Conservation (phyloP, 192 early-diverging fungal species). For the Thamnidium elegans region DNA sequence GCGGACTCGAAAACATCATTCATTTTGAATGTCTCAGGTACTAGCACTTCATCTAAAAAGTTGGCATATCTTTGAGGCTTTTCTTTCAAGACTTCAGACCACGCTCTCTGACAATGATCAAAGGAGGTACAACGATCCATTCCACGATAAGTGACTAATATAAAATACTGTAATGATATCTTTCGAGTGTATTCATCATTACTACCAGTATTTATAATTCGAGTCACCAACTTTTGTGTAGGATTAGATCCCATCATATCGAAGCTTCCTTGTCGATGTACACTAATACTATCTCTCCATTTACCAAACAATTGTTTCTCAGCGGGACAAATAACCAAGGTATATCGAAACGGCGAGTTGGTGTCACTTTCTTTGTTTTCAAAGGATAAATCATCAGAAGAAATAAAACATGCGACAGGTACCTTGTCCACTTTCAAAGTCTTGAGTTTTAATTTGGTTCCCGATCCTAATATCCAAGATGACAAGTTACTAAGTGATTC, state of each 20-base stretch:
- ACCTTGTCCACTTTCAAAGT: conserved; percentile 35
- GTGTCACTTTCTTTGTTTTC: not conserved
- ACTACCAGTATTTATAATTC: not conserved
- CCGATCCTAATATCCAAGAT: conserved; percentile 15
- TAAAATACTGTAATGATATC: conserved; percentile 24
- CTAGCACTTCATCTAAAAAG: conserved; percentile 22
- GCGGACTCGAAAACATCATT: conserved; percentile 26
- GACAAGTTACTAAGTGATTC: conserved; percentile 11
- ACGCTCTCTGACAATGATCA: conserved; percentile 1
- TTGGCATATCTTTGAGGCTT: conserved; percentile 14
- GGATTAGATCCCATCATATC: not conserved
- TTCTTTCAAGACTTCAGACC: conserved; percentile 22
- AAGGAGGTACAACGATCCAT: conserved; percentile 8
- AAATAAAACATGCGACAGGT: conserved; percentile 45
- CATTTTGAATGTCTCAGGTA: conserved; percentile 17
- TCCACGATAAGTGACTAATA: conserved; percentile 21
- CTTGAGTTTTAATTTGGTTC: conserved; percentile 31
- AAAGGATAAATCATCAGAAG: conserved; percentile 29
- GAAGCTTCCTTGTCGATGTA: conserved; percentile 4
- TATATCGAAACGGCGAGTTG: conserved; percentile 18
- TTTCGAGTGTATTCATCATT: not conserved
- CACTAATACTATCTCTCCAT: not conserved
- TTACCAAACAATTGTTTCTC: not conserved
- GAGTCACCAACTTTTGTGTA: not conserved
- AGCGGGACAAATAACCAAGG: conserved; percentile 16